phyloP scores from a whole-genome alignment of 108 stramenopile genomes.

The Fistulifera pelliculosa region DNA sequence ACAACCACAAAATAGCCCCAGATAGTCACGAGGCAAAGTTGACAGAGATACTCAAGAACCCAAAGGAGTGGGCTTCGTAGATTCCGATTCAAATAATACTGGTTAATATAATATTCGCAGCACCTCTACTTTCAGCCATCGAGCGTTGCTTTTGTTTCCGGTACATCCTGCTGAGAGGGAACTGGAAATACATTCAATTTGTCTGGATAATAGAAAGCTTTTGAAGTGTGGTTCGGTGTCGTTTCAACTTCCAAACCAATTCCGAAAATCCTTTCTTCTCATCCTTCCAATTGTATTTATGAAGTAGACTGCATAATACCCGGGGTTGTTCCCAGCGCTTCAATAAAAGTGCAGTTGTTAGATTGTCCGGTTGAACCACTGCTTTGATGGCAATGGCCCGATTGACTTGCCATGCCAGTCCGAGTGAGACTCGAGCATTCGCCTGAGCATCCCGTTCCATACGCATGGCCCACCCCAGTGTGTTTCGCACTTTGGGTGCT shows the following conservation, averaged over 20 bases:
- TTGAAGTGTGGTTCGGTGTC: background rate
- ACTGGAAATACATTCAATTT: background rate
- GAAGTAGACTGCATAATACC: slow-evolving; percentile 5
- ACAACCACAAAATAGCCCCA: slow-evolving; percentile 60
- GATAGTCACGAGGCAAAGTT: slow-evolving; percentile 71
- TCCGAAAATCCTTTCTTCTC: slow-evolving; percentile 4
- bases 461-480: slow-evolving; percentile 11
- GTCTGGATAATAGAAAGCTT: background rate
- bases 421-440: slow-evolving; percentile 2
- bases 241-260: slow-evolving; percentile 13
- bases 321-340: slow-evolving; percentile 17
- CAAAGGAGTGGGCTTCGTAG: slow-evolving; percentile 63
- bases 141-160: slow-evolving; percentile 4
- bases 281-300: background rate
- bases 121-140: too few species aligned
- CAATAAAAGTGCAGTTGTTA: slow-evolving; percentile 1
- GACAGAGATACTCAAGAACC: slow-evolving; percentile 56
- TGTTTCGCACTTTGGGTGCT: slow-evolving; percentile 13
- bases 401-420: slow-evolving; percentile 14
- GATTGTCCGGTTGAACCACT: slow-evolving; percentile 2
- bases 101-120: too few species aligned
- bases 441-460: slow-evolving; percentile 4
- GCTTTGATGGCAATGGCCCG: slow-evolving; percentile 11
- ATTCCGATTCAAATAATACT: too few species aligned
- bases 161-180: background rate